Percentiles rank a stretch among this genome's conserved stretches.
Conservation (phyloP, 306 rosid genomes). For the Gleditsia sinensis region DNA sequence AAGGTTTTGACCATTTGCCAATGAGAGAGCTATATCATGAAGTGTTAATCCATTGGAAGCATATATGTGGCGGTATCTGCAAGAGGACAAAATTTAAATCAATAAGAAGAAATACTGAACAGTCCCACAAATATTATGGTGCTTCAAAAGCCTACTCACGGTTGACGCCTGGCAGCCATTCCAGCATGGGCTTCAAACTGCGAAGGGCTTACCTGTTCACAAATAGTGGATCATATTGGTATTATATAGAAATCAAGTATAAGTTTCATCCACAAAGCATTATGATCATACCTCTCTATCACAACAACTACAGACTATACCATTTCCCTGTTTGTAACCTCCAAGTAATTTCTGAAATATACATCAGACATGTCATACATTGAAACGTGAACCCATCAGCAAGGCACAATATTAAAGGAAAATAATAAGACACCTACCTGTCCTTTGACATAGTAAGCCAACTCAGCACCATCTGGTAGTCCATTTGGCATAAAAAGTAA, state of each 20-base stretch:
- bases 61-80: conserved; percentile 97
- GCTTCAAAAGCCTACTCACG: conserved; percentile 69
- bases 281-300: conserved; percentile 61
- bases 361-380: conserved; percentile 29
- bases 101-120: conserved; percentile 34
- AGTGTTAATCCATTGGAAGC: conserved; percentile 92
- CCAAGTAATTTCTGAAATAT: conserved; percentile 61
- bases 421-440: conserved; percentile 68
- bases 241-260: neutral
- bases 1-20: conserved; percentile 93
- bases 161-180: conserved; percentile 92
- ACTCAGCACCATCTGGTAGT: conserved; percentile 96
- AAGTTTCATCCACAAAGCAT: conserved; percentile 11
- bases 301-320: conserved; percentile 84
- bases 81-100: conserved; percentile 28
- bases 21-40: conserved; percentile 92
- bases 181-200: conserved; percentile 83
- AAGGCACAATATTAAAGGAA: conserved; percentile 17
- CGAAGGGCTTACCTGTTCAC: conserved; percentile 66
- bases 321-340: conserved; percentile 93
- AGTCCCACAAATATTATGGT: conserved; percentile 10
- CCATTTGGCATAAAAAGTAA: conserved; percentile 96
- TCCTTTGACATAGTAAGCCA: conserved; percentile 94
- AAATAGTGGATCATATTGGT: neutral
- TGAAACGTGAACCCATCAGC: conserved; percentile 13